Evolutionary conservation across 768 basidiomycete genomes (phyloP).

Genomic region (Naganishia randhawae): DNA sequence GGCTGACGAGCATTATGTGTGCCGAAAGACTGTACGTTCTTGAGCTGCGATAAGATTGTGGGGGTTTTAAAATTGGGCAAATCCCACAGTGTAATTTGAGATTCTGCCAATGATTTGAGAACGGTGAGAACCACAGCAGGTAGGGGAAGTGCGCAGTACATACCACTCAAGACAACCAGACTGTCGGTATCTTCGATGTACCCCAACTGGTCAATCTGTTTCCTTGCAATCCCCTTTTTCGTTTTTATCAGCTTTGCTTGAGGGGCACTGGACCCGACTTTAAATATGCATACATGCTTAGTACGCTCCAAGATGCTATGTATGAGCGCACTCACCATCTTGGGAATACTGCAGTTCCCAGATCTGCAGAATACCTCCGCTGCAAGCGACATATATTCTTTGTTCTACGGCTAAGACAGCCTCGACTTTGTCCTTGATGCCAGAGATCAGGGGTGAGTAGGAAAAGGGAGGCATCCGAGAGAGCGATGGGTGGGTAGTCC

Average conservation of each 20-base stretch:
- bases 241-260: constrained; percentile 25
- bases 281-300: neutral
- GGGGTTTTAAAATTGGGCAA: constrained; percentile 69
- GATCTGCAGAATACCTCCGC: constrained; percentile 40
- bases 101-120: constrained; percentile 5
- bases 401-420: constrained; percentile 44
- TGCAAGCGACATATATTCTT: constrained; percentile 57
- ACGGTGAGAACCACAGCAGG: neutral
- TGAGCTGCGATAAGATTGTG: constrained; percentile 69
- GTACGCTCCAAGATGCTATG: neutral
- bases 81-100: constrained; percentile 73
- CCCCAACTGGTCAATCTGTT: constrained; percentile 76
- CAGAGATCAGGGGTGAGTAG: constrained; percentile 27
- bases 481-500: neutral
- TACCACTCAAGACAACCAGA: constrained; percentile 78
- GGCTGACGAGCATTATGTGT: constrained; percentile 56
- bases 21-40: constrained; percentile 77
- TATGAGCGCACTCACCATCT: constrained; percentile 11
- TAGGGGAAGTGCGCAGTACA: constrained; percentile 32
- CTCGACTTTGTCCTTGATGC: constrained; percentile 39
- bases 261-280: constrained; percentile 17
- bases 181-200: constrained; percentile 81
- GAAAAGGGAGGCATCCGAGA: constrained; percentile 33
- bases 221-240: constrained; percentile 19
- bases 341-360: constrained; percentile 31